Evolutionary conservation across 208 protist genomes (phyloP), one percentile per base, ranked within the genome.

Genomic region (Acanthamoeba triangularis): DNA sequence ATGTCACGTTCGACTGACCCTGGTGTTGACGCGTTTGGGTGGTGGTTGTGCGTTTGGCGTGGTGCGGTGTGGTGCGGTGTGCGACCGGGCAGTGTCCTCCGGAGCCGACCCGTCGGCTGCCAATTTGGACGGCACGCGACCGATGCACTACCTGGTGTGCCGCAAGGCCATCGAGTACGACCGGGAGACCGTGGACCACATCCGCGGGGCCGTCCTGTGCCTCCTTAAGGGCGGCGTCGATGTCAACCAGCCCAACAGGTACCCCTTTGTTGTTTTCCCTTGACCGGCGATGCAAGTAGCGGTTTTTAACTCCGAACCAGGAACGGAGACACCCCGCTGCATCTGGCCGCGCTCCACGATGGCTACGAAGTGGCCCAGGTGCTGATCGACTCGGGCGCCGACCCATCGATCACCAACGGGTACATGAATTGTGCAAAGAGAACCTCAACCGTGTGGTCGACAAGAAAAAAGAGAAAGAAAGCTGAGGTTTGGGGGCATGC

Each of bases 271-370:
- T 52, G 37, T 49, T 35, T 3, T 54, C 25, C 33, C 8, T 13
- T 56, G n/a, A 2, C 18, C 25, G 16, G 8, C 18, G 11, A 30
- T 35, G 20, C n/a, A 76, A 35, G 10, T 13, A 30, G 41, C 1
- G 0, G 41, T 35, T n/a, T 35, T 35, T 74, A 74, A 37, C 65
- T 74, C 65, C 52, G 52, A 56, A 25, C 0, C 90, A 94, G 90
- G 41, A 94, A 94, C 35, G 90, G 90, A 65, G 90, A 94, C n/a
- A 94, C 90, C 14, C 47, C 90, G 5, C 44, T 94, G 67, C 90
- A 94, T 56, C 47, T 82, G 37, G 61, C 90, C 28, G 90, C 69
- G 8, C 67, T 82, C 8, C 90, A 94, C 44, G 52, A 63, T 16
- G 52, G 67, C 7, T 80, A 37, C 23, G 41, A 52, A 11, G 65